Conservation (phyloP, 495 filamentous ascomycete species). For the Xylaria intraflava region DNA sequence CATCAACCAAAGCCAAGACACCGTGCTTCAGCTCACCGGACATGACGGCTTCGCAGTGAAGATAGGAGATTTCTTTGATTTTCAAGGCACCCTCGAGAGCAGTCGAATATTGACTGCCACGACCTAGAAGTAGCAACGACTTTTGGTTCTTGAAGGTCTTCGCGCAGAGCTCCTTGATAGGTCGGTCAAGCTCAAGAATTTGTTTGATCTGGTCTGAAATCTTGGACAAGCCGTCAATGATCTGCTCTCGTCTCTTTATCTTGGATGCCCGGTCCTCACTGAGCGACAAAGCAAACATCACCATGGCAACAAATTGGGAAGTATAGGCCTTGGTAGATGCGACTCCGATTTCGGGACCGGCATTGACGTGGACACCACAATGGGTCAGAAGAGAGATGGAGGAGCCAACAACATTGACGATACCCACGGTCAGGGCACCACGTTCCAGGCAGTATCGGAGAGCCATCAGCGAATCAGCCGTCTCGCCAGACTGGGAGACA, state of each 20-base stretch:
- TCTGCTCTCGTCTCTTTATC: conserved; percentile 85
- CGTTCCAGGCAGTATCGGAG: conserved; percentile 96
- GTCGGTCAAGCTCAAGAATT: conserved; percentile 80
- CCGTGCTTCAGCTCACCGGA: conserved; percentile 98
- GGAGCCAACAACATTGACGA: conserved; percentile 96
- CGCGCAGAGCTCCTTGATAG: conserved; percentile 86
- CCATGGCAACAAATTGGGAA: conserved; percentile 97
- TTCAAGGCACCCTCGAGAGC: conserved; percentile 97
- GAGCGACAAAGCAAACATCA: conserved; percentile 96
- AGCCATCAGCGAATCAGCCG: conserved; percentile 96
- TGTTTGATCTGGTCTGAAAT: conserved; percentile 88
- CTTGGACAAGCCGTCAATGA: conserved; percentile 85
- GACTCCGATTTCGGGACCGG: conserved; percentile 96
- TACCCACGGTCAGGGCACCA: conserved; percentile 91
- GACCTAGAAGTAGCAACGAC: conserved; percentile 83
- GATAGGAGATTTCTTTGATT: conserved; percentile 99
- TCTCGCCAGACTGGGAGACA: conserved; percentile 97
- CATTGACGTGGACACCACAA: conserved; percentile 99
- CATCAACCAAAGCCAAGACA: conserved; percentile 92
- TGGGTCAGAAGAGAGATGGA: conserved; percentile 97
- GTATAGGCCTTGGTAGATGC: conserved; percentile 99
- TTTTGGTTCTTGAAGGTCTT: conserved; percentile 96
- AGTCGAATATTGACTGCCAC: conserved; percentile 93
- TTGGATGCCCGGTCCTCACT: conserved; percentile 95
- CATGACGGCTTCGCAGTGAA: conserved; percentile 99